Percentiles rank a stretch among this genome's conserved stretches.
Conservation (phyloP, 495 filamentous ascomycete species). For the Rhypophila decipiens region DNA sequence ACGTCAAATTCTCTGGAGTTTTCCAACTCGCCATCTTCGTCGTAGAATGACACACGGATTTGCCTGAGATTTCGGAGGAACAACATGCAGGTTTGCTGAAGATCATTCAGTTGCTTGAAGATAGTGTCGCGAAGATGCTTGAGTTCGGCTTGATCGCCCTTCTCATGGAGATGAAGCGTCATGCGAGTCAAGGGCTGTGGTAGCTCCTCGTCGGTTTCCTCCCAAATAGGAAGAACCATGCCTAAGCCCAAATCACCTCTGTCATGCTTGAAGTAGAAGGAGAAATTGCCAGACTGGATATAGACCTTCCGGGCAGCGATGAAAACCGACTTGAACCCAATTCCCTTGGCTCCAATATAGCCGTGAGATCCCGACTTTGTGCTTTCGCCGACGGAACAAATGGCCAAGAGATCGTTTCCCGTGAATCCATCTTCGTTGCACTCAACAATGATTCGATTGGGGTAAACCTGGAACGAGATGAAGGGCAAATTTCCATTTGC, state of each 20-base stretch:
- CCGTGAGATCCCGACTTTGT: slow-evolving; percentile 29
- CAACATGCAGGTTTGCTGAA: slow-evolving; percentile 29
- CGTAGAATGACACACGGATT: slow-evolving; percentile 22
- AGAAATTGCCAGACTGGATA: slow-evolving; percentile 39
- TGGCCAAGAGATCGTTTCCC: slow-evolving; percentile 22
- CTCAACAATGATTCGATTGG: slow-evolving; percentile 27
- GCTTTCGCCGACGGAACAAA: slow-evolving; percentile 30
- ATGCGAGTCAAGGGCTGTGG: slow-evolving; percentile 19
- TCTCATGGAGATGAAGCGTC: slow-evolving; percentile 26
- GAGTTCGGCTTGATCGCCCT: slow-evolving; percentile 4
- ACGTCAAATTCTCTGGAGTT: background rate
- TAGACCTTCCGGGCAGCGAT: slow-evolving; percentile 38
- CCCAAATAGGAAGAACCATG: slow-evolving; percentile 37
- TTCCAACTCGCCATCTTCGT: slow-evolving; percentile 8
- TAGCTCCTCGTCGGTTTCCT: slow-evolving; percentile 14
- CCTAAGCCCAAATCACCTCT: slow-evolving; percentile 26
- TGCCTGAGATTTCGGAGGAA: slow-evolving; percentile 30
- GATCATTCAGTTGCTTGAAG: slow-evolving; percentile 23
- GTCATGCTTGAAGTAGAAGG: slow-evolving; percentile 32
- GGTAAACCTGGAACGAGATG: slow-evolving; percentile 26
- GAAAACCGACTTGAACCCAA: slow-evolving; percentile 49
- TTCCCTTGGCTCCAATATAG: slow-evolving; percentile 44
- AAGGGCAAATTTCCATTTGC: slow-evolving; percentile 11
- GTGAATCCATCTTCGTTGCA: slow-evolving; percentile 41
- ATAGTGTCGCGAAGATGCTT: slow-evolving; percentile 11